These are phyloP conservation scores for Santalum album DNA, from an alignment of 164 flowering plant genomes.

Conservation along the genomic window DNA sequence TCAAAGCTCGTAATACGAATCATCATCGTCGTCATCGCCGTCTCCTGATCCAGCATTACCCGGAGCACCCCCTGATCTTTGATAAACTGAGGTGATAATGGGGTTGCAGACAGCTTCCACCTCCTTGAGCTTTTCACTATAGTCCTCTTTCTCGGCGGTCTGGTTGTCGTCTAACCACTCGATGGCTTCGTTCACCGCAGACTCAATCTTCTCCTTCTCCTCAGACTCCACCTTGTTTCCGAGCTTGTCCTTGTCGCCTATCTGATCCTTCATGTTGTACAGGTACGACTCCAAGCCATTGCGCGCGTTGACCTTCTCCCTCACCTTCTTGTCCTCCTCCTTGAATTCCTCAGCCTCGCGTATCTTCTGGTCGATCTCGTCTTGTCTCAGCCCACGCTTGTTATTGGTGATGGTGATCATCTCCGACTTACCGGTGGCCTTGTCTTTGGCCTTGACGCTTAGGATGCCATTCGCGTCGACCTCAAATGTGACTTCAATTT, in stretches of 20 bases:
- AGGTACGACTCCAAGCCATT: slow-evolving; percentile 71
- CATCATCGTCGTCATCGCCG: slow-evolving; percentile 53
- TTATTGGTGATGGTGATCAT: slow-evolving; percentile 82
- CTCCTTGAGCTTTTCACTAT: slow-evolving; percentile 78
- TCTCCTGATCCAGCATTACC: slow-evolving; percentile 33
- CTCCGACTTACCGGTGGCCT: slow-evolving; percentile 67
- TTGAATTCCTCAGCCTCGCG: slow-evolving; percentile 81
- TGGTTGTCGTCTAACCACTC: slow-evolving; percentile 88
- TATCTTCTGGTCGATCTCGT: slow-evolving; percentile 83
- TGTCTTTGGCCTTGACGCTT: slow-evolving; percentile 77
- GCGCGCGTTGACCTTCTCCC: slow-evolving; percentile 75
- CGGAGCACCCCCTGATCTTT: slow-evolving; percentile 73
- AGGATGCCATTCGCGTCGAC: slow-evolving; percentile 82
- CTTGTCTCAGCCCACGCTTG: slow-evolving; percentile 73
- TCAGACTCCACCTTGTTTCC: slow-evolving; percentile 76
- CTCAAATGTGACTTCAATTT: slow-evolving; percentile 80
- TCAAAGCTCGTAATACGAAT: slow-evolving; percentile 66
- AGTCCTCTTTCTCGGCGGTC: slow-evolving; percentile 73
- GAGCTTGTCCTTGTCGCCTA: slow-evolving; percentile 79
- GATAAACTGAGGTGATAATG: slow-evolving; percentile 68
- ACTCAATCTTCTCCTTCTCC: slow-evolving; percentile 79
- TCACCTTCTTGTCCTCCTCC: slow-evolving; percentile 83
- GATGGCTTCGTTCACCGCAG: slow-evolving; percentile 65
- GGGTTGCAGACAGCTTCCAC: slow-evolving; percentile 87
- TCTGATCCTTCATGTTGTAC: slow-evolving; percentile 78